Evolutionary conservation across 139 green algal species (phyloP), one percentile per base, ranked within the genome.

Genomic region (Coccomyxa sp.): DNA sequence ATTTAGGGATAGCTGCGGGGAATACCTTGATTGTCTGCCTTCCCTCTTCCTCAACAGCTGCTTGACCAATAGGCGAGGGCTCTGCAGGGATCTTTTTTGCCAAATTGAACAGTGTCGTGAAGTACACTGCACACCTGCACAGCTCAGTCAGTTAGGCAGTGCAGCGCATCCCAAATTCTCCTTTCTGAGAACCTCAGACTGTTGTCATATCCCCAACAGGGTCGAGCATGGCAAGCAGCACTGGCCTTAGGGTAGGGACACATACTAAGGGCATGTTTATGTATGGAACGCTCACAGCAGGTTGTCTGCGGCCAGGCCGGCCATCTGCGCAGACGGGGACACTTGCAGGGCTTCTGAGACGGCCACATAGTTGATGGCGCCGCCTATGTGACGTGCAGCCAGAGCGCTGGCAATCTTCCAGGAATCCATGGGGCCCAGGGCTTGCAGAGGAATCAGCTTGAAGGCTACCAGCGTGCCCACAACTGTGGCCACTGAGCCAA

Each of bases 231-330:
- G n/a, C n/a, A n/a, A n/a, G n/a, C n/a, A n/a, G n/a, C n/a, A n/a
- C n/a, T n/a, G n/a, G n/a, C n/a, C n/a, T n/a, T n/a, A n/a, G n/a
- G n/a, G n/a, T n/a, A n/a, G n/a, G n/a, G n/a, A n/a, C n/a, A n/a
- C n/a, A n/a, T n/a, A n/a, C n/a, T n/a, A n/a, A n/a, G n/a, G n/a
- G n/a, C n/a, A n/a, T n/a, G n/a, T n/a, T n/a, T 64, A 22, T 64
- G 50, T 7, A 10, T 10, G 50, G 50, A 64, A n/a, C 18, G 50
- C 50, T 64, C 27, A 64, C 24, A 97, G 92, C 37, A 98, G 86
- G 86, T 98, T 95, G 82, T 98, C 95, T 6, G 95, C 94, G n/a
- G 94, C 94, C 31, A 98, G 87, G 37, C 90, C 95, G 0, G 94
- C 92, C 69, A 80, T 76, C 70, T 86, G 78, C 29, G 87, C 83